Evolutionary conservation across 116 monocot genomes (phyloP), one percentile per base, ranked within the genome.

Genomic region (Papilionanthe hybrid): DNA sequence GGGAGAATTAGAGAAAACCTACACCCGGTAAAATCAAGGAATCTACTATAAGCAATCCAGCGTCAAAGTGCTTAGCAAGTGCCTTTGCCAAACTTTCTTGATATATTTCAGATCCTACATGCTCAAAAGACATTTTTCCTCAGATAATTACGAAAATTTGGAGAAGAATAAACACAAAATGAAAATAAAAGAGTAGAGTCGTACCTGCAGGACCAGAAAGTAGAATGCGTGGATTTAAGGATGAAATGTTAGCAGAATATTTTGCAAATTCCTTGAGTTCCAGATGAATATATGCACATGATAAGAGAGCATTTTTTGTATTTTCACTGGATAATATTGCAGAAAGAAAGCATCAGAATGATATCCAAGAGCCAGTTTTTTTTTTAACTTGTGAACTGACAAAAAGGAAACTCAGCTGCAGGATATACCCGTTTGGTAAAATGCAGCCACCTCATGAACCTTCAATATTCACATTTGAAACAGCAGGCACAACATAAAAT

Each of bases 101-200:
- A 73, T 94, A 99, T 45, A 99, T 93, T 82, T 99, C 98, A 81
- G 98, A 99, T 41, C 98, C 98, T 99, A 82, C 37, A 91, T 76
- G 11, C 20, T 47, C 58, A 60, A 56, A 44, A 85, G 53, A 65
- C 37, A 75, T 74, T 55, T 74, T 55, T 58, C 66, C 55, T 75
- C 27, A 81, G 58, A 55, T 79, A 71, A 32, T 5, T 43, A 22
- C 19, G 72, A 79, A 83, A n/a, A 23, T 5, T 15, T 74, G 75
- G 9, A 72, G 42, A 11, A 27, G 17, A 65, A 45, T 75, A 75
- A 45, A 65, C 23, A n/a, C 9, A 66, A 77, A 75, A 76, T 22
- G 57, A 57, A 80, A 22, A 75, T 75, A 76, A 47, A 28, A 69
- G 29, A 65, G 44, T 74, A 27, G 53, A 22, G 7, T 10, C 23